phyloP scores from a whole-genome alignment of 2,329 filamentous ascomycete genomes.

The Ophiobolus disseminans region DNA sequence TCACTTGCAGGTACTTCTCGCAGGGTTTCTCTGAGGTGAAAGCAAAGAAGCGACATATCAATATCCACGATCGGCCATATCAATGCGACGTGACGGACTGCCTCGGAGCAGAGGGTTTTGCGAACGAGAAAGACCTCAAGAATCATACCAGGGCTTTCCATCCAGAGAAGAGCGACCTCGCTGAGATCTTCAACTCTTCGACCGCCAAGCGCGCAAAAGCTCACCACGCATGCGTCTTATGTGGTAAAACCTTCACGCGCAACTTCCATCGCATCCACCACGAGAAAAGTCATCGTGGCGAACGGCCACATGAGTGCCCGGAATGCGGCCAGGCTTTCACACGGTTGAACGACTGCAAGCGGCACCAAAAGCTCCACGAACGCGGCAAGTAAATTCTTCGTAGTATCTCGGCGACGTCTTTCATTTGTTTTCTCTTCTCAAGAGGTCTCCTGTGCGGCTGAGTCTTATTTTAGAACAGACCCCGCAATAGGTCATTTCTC shows the following conservation, averaged over 20 bases:
- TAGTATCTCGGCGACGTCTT: too few species aligned
- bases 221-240: slow-evolving; percentile 44
- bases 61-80: slow-evolving; percentile 52
- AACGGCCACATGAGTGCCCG: slow-evolving; percentile 22
- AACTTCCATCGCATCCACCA: slow-evolving; percentile 48
- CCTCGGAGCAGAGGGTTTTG: slow-evolving; percentile 48
- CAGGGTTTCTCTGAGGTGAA: slow-evolving; percentile 48
- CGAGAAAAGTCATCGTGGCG: slow-evolving; percentile 47
- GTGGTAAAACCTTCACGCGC: slow-evolving; percentile 50
- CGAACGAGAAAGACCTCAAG: slow-evolving; percentile 48
- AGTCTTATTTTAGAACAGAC: too few species aligned
- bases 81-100: slow-evolving; percentile 49
- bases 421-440: too few species aligned
- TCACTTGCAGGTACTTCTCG: slow-evolving; percentile 54
- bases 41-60: slow-evolving; percentile 46
- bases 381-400: slow-evolving; percentile 10
- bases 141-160: slow-evolving; percentile 36
- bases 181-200: slow-evolving; percentile 24
- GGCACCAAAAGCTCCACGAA: slow-evolving; percentile 37
- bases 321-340: slow-evolving; percentile 41
- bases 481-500: too few species aligned
- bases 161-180: slow-evolving; percentile 33
- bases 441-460: too few species aligned
- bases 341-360: slow-evolving; percentile 26
- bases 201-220: slow-evolving; percentile 20